Evolutionary conservation across 208 protist genomes (phyloP).

Genomic region (Crithidia sp.): DNA sequence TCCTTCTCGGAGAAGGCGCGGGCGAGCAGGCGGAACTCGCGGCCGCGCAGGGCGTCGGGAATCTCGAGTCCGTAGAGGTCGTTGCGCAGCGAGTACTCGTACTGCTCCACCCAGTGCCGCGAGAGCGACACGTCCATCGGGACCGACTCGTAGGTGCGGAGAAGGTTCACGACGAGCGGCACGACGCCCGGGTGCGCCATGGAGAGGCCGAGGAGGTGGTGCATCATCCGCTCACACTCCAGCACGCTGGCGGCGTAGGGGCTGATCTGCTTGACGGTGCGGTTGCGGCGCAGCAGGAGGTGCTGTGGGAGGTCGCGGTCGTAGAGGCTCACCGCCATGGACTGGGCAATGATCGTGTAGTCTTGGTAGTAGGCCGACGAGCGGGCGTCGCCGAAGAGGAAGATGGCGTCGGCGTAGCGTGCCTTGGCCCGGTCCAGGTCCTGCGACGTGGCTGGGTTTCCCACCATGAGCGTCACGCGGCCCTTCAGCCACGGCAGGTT

Average conservation of each 20-base stretch:
- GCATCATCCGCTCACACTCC: constrained; percentile 73
- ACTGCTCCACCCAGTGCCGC: constrained; percentile 77
- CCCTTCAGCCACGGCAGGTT: constrained; percentile 80
- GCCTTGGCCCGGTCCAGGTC: constrained; percentile 72
- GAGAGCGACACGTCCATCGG: constrained; percentile 52
- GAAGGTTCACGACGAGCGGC: constrained; percentile 79
- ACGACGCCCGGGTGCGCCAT: constrained; percentile 76
- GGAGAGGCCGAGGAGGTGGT: constrained; percentile 75
- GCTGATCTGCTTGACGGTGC: constrained; percentile 61
- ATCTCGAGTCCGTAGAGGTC: constrained; percentile 72
- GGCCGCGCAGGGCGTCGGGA: constrained; percentile 58
- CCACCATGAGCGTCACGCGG: constrained; percentile 74
- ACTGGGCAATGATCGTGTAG: constrained; percentile 73
- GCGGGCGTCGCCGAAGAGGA: constrained; percentile 77
- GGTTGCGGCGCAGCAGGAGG: constrained; percentile 69
- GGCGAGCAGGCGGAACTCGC: constrained; percentile 60
- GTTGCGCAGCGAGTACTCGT: constrained; percentile 84
- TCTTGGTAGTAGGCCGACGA: constrained; percentile 81
- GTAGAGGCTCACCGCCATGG: constrained; percentile 63
- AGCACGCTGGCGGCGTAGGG: constrained; percentile 70
- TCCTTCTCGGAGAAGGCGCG: constrained; percentile 61
- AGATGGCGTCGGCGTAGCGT: constrained; percentile 75
- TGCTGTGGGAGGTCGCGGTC: constrained; percentile 78
- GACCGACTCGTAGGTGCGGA: constrained; percentile 80
- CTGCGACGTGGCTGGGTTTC: constrained; percentile 49